Conservation (phyloP, 768 basidiomycete genomes). For the Dentipellis fragilis region DNA sequence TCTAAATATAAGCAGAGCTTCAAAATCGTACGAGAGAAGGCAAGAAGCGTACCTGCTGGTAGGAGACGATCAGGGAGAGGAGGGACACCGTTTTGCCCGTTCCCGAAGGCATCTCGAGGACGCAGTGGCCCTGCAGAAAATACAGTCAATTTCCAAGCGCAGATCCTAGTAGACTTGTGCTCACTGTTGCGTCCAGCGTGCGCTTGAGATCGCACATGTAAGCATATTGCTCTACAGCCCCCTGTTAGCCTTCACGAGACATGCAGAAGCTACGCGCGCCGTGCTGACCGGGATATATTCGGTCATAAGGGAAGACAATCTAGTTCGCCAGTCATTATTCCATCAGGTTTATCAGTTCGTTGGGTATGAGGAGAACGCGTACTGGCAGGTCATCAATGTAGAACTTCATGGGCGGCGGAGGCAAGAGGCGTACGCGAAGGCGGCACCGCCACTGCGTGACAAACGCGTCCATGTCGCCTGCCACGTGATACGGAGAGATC, state of each 20-base stretch:
- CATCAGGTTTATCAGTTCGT: slow-evolving; percentile 2
- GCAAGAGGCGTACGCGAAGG: not conserved
- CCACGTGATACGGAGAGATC: not conserved
- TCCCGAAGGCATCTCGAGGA: slow-evolving; percentile 99
- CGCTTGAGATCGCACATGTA: slow-evolving; percentile 99
- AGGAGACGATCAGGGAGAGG: slow-evolving; percentile 91
- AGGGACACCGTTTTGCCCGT: slow-evolving; percentile 98
- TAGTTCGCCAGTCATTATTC: slow-evolving; percentile 19
- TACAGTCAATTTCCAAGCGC: not conserved
- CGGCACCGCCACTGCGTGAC: too few relatives aligned
- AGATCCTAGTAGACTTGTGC: slow-evolving; percentile 12
- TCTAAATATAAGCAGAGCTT: not conserved
- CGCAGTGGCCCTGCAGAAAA: slow-evolving; percentile 78
- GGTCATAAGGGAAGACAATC: slow-evolving; percentile 90
- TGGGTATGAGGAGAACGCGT: slow-evolving; percentile 9
- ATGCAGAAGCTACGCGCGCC: not conserved
- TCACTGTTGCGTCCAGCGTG: slow-evolving; percentile 87
- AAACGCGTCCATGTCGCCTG: too few relatives aligned
- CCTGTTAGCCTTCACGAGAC: slow-evolving; percentile 3
- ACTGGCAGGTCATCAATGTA: slow-evolving; percentile 36
- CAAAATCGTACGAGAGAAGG: not conserved
- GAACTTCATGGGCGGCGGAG: slow-evolving; percentile 21
- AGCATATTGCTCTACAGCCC: slow-evolving; percentile 80
- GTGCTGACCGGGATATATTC: slow-evolving; percentile 83
- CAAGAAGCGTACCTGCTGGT: slow-evolving; percentile 68